Conservation (phyloP, 2,329 filamentous ascomycete genomes). For the Xylariomycetidae sp. region DNA sequence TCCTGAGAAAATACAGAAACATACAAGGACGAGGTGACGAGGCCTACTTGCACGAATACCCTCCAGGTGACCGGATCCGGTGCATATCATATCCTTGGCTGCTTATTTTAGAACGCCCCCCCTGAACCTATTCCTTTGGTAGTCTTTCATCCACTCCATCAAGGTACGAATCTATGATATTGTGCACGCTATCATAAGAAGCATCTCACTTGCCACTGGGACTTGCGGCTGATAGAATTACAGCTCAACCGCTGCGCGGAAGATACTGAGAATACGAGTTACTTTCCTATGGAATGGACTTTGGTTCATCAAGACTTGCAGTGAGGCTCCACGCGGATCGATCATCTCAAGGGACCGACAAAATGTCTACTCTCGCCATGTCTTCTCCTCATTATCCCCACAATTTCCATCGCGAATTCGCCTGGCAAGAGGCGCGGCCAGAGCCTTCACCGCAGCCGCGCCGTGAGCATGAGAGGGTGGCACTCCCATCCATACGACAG, state of each 20-base stretch:
- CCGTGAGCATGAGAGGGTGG: conserved; percentile 35
- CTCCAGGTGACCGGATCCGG: too few species aligned
- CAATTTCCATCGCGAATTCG: conserved; percentile 32
- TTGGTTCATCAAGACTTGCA: conserved; percentile 31
- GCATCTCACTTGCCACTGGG: neutral
- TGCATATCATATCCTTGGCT: too few species aligned
- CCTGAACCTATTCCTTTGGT: too few species aligned
- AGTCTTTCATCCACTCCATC: too few species aligned
- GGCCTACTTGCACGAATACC: too few species aligned
- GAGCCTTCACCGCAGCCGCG: conserved; percentile 32
- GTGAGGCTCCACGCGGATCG: conserved; percentile 19
- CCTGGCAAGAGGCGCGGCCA: conserved; percentile 34
- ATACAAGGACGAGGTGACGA: too few species aligned
- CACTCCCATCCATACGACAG: conserved; percentile 50
- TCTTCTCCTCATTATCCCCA: conserved; percentile 36
- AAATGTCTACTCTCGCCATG: conserved; percentile 49
- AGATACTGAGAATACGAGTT: conserved; percentile 1
- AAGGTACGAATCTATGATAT: too few species aligned
- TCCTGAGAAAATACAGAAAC: too few species aligned
- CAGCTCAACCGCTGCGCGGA: conserved; percentile 7
- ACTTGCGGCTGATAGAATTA: conserved; percentile 6
- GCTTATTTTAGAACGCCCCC: too few species aligned
- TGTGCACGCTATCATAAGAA: too few species aligned
- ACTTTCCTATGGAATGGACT: conserved; percentile 36
- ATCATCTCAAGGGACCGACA: conserved; percentile 25